Conservation (phyloP, 2,329 filamentous ascomycete genomes). For the Colletotrichum somersetense region DNA sequence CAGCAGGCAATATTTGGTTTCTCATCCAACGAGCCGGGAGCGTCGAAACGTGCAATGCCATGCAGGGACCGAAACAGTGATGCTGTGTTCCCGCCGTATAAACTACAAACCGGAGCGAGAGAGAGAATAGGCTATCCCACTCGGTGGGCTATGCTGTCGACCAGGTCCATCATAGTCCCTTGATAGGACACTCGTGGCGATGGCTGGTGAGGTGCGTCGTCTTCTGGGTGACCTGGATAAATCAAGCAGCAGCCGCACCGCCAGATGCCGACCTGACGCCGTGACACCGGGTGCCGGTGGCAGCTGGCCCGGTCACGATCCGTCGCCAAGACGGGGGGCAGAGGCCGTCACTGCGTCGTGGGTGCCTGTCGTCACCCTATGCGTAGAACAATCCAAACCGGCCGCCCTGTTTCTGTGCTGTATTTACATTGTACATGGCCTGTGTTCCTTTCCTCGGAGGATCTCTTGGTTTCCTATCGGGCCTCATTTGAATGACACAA, state of each 20-base stretch:
- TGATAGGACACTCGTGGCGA: not conserved
- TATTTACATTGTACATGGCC: not conserved
- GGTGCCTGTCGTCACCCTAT: not conserved
- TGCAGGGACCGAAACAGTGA: conserved; percentile 24
- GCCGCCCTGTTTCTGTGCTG: not conserved
- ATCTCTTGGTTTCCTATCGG: not conserved
- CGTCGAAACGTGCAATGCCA: conserved; percentile 24
- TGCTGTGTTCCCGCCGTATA: conserved; percentile 18
- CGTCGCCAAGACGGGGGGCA: conserved; percentile 30
- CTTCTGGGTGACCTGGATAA: not conserved
- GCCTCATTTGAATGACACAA: conserved; percentile 29
- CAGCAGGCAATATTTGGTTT: not conserved
- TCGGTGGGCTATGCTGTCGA: not conserved
- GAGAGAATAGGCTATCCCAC: not conserved
- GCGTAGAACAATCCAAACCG: not conserved
- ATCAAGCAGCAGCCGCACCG: not conserved
- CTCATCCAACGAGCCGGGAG: conserved; percentile 23
- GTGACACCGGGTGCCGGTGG: conserved; percentile 18
- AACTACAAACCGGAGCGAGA: not conserved
- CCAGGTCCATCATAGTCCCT: not conserved
- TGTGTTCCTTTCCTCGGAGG: not conserved
- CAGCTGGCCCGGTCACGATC: conserved; percentile 1
- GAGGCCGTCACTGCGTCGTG: conserved; percentile 2
- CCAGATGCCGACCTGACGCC: not conserved
- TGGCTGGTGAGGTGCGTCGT: not conserved